A percentile compares a stretch with the other conserved stretches of the same genome.
Conservation (phyloP, 257 asterid genomes). For the Nicotiana attenuata region DNA sequence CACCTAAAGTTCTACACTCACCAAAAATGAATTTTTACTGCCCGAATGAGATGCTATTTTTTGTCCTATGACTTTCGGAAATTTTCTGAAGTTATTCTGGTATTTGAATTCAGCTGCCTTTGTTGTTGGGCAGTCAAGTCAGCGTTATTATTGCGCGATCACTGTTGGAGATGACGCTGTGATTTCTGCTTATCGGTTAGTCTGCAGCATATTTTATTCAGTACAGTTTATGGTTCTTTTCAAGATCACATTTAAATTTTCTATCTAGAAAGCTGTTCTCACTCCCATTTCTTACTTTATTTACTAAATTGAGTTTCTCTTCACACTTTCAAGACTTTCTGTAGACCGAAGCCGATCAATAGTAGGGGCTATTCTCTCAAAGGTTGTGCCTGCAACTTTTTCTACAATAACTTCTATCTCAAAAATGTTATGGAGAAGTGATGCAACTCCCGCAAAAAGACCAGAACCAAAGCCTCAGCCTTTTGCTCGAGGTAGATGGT, state of each 20-base stretch:
- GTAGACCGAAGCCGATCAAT: constrained; percentile 82
- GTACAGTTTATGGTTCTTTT: constrained; percentile 13
- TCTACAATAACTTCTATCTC: constrained; percentile 87
- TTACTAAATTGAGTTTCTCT: constrained; percentile 18
- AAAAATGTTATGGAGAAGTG: constrained; percentile 85
- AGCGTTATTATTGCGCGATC: constrained; percentile 80
- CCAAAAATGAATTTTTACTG: background rate
- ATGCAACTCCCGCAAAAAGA: constrained; percentile 36
- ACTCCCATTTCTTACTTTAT: background rate
- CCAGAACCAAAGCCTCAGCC: constrained; percentile 76
- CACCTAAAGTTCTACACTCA: background rate
- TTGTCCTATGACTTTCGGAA: constrained; percentile 23
- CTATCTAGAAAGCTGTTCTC: background rate
- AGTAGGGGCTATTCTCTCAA: constrained; percentile 92
- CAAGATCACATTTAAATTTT: background rate
- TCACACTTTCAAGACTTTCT: constrained; percentile 60
- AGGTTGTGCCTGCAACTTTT: constrained; percentile 92
- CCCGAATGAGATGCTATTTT: background rate
- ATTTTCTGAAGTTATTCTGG: constrained; percentile 59
- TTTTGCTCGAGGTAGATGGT: constrained; percentile 70
- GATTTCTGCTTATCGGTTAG: constrained; percentile 89
- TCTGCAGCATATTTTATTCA: constrained; percentile 8
- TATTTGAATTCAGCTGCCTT: constrained; percentile 88
- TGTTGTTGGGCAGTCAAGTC: constrained; percentile 96
- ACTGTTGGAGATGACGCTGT: constrained; percentile 87